Conservation (phyloP, 805 yeast species). For the Candida insectalens region DNA sequence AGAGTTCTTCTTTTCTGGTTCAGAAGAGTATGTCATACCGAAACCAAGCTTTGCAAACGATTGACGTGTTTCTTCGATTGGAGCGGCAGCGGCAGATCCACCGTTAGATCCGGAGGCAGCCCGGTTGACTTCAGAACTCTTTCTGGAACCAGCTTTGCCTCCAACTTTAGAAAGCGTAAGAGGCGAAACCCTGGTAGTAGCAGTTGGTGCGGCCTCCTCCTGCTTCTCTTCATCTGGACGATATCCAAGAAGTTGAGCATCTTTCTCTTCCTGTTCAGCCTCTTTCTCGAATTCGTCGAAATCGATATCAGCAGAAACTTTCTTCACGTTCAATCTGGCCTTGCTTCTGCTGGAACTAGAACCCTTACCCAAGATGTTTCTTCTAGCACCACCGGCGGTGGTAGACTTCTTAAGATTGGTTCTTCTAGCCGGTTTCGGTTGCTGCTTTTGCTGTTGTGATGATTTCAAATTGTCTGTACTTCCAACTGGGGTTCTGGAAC, state of each 20-base stretch:
- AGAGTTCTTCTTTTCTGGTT: constrained; percentile 2
- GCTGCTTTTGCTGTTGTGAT: not conserved
- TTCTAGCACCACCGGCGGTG: constrained; percentile 13
- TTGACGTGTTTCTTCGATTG: constrained; percentile 44
- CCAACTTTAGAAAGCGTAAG: constrained; percentile 9
- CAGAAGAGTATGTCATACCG: constrained; percentile 64
- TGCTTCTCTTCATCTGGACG: constrained; percentile 24
- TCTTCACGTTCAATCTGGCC: constrained; percentile 51
- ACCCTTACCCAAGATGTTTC: constrained; percentile 28
- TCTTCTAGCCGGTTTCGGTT: not conserved
- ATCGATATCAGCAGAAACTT: constrained; percentile 41
- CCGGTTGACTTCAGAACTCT: not conserved
- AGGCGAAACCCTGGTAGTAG: constrained; percentile 7
- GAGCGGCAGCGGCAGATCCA: constrained; percentile 10
- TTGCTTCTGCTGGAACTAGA: constrained; percentile 48
- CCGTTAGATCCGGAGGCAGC: constrained; percentile 6
- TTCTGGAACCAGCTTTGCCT: not conserved
- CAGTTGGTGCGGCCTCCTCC: constrained; percentile 4
- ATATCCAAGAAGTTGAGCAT: constrained; percentile 45
- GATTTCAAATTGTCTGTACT: constrained; percentile 7
- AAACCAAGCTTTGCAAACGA: constrained; percentile 78
- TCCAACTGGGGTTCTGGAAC: constrained; percentile 32
- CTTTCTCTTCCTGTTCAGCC: constrained; percentile 77
- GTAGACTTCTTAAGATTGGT: constrained; percentile 3
- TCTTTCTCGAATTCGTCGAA: constrained; percentile 59